Conservation (phyloP, 495 filamentous ascomycete genomes). For the Penicillium ochrochloron region DNA sequence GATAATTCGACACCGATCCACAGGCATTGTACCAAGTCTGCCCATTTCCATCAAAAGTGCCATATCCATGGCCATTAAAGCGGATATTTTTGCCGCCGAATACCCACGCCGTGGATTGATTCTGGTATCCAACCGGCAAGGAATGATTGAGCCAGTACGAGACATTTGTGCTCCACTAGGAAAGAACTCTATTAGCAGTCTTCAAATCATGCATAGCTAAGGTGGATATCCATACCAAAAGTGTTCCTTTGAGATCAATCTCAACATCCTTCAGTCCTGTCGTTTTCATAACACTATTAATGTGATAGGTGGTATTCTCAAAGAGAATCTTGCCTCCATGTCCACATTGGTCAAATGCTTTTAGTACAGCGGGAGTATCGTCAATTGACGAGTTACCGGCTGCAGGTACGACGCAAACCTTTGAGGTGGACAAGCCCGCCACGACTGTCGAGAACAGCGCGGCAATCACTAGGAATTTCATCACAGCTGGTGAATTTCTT, state of each 20-base stretch:
- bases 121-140: constrained; percentile 48
- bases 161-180: constrained; percentile 38
- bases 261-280: constrained; percentile 45
- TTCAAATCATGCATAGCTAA: neutral
- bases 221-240: constrained; percentile 8
- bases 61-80: constrained; percentile 40
- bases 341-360: constrained; percentile 49
- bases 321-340: constrained; percentile 47
- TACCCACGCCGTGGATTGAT: constrained; percentile 53
- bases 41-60: constrained; percentile 52
- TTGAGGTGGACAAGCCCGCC: neutral
- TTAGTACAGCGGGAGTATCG: constrained; percentile 46
- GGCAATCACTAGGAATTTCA: neutral
- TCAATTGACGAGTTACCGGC: constrained; percentile 24
- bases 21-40: constrained; percentile 49
- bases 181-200: neutral
- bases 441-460: neutral
- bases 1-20: constrained; percentile 42
- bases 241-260: constrained; percentile 43
- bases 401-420: neutral
- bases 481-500: neutral
- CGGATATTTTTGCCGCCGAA: constrained; percentile 47
- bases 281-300: constrained; percentile 51
- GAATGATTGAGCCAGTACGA: constrained; percentile 51
- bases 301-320: constrained; percentile 39